phyloP scores from a whole-genome alignment of 345 rosid species.

The Arabis alpina region DNA sequence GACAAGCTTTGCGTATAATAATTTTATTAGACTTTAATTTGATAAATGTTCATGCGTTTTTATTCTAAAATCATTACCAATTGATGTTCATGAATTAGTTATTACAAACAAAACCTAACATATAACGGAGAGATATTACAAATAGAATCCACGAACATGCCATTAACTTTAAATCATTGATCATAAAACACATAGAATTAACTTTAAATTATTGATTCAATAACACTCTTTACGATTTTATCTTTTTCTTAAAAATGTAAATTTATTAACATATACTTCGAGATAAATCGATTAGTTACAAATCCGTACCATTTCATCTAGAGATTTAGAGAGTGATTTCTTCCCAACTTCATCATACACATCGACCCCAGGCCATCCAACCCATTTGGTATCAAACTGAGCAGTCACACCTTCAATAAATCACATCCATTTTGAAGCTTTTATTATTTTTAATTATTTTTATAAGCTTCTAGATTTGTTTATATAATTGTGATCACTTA shows the following conservation, averaged over 20 bases:
- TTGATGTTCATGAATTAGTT: no score
- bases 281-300: not conserved
- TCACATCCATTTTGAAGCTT: not conserved
- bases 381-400: constrained; percentile 86
- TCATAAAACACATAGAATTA: no score
- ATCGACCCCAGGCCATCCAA: constrained; percentile 97
- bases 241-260: not conserved
- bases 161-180: no score
- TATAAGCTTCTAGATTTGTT: not conserved
- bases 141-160: no score
- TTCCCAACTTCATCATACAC: constrained; percentile 79
- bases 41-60: no score
- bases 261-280: not conserved
- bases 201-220: no score
- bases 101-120: no score
- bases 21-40: no score
- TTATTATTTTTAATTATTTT: constrained; percentile 1
- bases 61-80: no score
- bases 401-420: constrained; percentile 69
- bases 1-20: no score
- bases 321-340: constrained; percentile 74
- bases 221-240: no score
- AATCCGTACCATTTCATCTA: constrained; percentile 70
- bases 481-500: constrained; percentile 29
- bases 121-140: no score